Evolutionary conservation across 2,329 filamentous ascomycete genomes (phyloP).

Genomic region (Cercospora sp.): DNA sequence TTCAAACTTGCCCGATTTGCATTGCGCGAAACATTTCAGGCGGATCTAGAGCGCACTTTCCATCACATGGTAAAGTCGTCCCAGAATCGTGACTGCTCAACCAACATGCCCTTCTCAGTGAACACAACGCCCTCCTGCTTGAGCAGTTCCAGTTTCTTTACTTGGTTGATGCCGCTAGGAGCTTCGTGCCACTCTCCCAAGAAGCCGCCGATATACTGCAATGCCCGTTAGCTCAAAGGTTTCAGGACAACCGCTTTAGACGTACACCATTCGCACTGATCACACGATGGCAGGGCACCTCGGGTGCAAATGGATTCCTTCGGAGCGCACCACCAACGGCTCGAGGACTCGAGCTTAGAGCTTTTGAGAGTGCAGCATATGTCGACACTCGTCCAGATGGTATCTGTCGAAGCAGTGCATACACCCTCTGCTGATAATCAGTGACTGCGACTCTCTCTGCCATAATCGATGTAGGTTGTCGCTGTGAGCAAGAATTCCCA

Average conservation of each 20-base stretch:
- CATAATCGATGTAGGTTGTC: background rate
- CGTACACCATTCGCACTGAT: constrained; percentile 69
- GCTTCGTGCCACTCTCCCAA: constrained; percentile 65
- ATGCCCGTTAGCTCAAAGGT: background rate
- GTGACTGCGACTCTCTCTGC: constrained; percentile 7
- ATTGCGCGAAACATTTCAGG: no score
- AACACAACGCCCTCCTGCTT: constrained; percentile 65
- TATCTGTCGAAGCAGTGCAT: constrained; percentile 73
- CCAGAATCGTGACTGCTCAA: constrained; percentile 52
- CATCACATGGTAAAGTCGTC: constrained; percentile 41
- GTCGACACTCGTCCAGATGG: constrained; percentile 74
- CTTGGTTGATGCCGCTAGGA: constrained; percentile 63
- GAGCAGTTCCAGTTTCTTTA: constrained; percentile 64
- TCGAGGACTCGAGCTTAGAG: constrained; percentile 69
- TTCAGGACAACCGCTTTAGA: background rate
- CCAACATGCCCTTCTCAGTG: constrained; percentile 59
- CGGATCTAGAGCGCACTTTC: no score
- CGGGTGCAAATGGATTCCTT: constrained; percentile 77
- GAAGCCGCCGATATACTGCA: constrained; percentile 63
- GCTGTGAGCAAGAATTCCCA: no score
- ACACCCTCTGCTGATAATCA: constrained; percentile 52
- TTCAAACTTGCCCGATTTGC: no score
- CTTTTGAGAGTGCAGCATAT: constrained; percentile 66
- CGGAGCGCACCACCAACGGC: constrained; percentile 77
- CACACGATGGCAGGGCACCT: constrained; percentile 77